A percentile compares a stretch with the other conserved stretches of the same genome.
Conservation (phyloP, 2,329 filamentous ascomycete species). For the Phyllosticta citriasiana region DNA sequence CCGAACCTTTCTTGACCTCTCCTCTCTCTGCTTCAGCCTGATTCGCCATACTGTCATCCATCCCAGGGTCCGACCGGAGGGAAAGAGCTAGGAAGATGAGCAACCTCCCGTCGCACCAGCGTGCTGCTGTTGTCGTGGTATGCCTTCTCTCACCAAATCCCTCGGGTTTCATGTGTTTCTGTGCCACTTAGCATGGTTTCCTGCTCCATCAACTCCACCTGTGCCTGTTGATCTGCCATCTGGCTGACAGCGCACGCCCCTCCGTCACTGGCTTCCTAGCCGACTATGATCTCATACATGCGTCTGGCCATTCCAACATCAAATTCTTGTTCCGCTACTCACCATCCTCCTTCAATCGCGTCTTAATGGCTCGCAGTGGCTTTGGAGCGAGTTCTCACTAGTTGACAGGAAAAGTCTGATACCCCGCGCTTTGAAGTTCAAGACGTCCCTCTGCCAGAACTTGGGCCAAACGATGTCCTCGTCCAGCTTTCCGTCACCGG, state of each 20-base stretch:
- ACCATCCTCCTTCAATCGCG: background rate
- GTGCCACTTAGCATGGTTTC: background rate
- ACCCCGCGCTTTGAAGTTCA: constrained; percentile 40
- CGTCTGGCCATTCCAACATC: background rate
- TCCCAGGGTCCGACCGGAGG: background rate
- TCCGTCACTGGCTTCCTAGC: background rate
- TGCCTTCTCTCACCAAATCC: background rate
- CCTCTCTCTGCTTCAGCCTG: background rate
- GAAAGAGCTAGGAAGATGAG: background rate
- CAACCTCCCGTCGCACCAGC: background rate
- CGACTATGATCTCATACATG: background rate
- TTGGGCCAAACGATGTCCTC: constrained; percentile 44
- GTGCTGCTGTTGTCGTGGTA: constrained; percentile 8
- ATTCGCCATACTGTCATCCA: background rate
- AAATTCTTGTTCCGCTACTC: background rate
- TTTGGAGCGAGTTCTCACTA: background rate
- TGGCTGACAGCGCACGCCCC: background rate
- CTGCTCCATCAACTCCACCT: background rate
- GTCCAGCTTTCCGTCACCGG: constrained; percentile 49
- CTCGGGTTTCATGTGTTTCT: background rate
- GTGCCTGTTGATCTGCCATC: background rate
- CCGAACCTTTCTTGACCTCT: background rate
- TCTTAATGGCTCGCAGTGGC: no score
- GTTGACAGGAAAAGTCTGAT: constrained; percentile 28
- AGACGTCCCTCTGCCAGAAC: constrained; percentile 38